Percentiles rank a stretch among this genome's conserved stretches.
Evolutionary conservation across 1,284 basidiomycete species (phyloP).

Genomic region (Irpex sp.): DNA sequence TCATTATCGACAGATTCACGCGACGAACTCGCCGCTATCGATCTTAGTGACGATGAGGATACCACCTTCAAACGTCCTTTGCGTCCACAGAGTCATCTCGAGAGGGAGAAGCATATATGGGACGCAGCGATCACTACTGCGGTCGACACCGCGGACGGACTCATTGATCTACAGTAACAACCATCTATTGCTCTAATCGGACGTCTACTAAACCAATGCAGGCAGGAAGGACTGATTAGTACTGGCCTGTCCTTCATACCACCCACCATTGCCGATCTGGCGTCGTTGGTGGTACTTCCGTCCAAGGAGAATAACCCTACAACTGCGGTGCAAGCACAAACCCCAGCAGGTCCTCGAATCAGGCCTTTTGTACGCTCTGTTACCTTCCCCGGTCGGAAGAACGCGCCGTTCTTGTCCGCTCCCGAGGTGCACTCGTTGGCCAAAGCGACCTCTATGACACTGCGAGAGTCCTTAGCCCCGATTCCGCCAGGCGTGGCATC

Average conservation of each 20-base stretch:
- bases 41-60: slow-evolving; percentile 5
- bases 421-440: background rate
- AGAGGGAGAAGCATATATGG: slow-evolving; percentile 29
- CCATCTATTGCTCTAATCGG: background rate
- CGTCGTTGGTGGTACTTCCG: slow-evolving; percentile 35
- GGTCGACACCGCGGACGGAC: slow-evolving; percentile 33
- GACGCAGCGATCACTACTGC: slow-evolving; percentile 35
- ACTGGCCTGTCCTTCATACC: slow-evolving; percentile 37
- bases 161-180: slow-evolving; percentile 36
- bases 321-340: background rate
- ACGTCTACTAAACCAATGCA: background rate
- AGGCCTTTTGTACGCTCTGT: slow-evolving; percentile 2
- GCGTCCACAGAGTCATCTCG: background rate
- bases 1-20: background rate
- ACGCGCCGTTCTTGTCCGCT: background rate
- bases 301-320: background rate
- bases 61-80: background rate
- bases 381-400: background rate
- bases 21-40: background rate
- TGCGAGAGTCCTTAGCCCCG: background rate
- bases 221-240: slow-evolving; percentile 22
- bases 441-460: slow-evolving; percentile 1
- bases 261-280: slow-evolving; percentile 36
- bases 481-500: background rate
- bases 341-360: background rate